phyloP scores from a whole-genome alignment of 1,284 basidiomycete genomes.

The Ceratobasidium sp. region DNA sequence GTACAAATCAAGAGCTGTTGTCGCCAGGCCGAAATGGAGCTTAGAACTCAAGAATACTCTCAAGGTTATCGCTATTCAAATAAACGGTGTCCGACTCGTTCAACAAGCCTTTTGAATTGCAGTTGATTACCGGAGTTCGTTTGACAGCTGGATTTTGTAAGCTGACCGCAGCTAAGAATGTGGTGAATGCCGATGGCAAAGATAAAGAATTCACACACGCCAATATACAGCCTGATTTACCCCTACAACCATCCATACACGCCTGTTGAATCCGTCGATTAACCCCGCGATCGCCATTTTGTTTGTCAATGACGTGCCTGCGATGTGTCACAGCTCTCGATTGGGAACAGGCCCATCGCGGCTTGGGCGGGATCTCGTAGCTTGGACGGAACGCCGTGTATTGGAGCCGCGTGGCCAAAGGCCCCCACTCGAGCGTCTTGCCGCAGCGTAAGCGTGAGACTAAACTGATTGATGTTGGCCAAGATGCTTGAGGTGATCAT shows the following conservation, averaged over 20 bases:
- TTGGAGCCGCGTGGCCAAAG: slow-evolving; percentile 1
- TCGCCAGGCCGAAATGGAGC: not conserved
- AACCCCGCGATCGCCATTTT: not conserved
- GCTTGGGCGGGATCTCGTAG: not conserved
- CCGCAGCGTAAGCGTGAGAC: not conserved
- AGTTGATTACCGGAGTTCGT: not conserved
- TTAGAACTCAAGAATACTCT: not conserved
- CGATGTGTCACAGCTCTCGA: not conserved
- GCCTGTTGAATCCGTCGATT: not conserved
- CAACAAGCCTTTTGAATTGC: not conserved
- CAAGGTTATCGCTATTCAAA: not conserved
- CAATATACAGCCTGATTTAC: not conserved
- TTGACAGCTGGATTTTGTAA: not conserved
- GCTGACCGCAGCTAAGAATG: not conserved
- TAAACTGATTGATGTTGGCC: not conserved
- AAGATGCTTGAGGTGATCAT: not conserved
- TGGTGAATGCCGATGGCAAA: not conserved
- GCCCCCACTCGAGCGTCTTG: not conserved
- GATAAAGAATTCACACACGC: not conserved
- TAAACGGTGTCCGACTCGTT: not conserved
- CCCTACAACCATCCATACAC: not conserved
- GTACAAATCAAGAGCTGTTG: not conserved
- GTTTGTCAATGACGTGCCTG: not conserved
- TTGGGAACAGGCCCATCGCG: not conserved
- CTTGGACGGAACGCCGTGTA: not conserved